These are phyloP conservation scores for Rhazya stricta DNA, from an alignment of 257 asterid species.

Conservation along the genomic window DNA sequence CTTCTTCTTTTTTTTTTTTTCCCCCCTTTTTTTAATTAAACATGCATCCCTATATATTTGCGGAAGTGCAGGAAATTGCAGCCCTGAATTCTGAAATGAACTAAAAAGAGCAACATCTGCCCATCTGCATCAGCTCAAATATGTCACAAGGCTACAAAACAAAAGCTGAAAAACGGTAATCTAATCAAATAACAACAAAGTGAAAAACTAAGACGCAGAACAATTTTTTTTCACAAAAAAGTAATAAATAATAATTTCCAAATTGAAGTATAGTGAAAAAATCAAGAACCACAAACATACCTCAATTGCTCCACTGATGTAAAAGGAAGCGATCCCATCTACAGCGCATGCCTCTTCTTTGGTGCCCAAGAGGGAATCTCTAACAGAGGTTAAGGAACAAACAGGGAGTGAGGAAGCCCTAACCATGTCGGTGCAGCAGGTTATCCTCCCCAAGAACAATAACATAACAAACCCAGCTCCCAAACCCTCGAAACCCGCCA, in stretches of 20 bases:
- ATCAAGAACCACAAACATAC: constrained; percentile 25
- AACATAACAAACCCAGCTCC: constrained; percentile 46
- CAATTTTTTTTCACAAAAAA: neutral
- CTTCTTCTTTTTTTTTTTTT: neutral
- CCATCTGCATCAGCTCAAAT: neutral
- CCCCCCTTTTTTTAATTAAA: neutral
- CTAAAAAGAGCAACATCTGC: neutral
- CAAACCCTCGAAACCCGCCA: constrained; percentile 36
- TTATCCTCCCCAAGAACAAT: constrained; percentile 38
- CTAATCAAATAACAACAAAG: neutral
- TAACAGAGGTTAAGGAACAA: constrained; percentile 51
- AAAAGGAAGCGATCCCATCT: constrained; percentile 32
- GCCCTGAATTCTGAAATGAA: neutral
- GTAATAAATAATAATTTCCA: neutral
- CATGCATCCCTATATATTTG: neutral
- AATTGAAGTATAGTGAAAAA: neutral
- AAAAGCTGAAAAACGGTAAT: neutral
- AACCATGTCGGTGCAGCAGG: constrained; percentile 40
- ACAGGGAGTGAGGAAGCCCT: constrained; percentile 39
- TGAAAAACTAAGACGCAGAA: neutral
- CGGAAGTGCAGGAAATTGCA: neutral
- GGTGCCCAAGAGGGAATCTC: constrained; percentile 52
- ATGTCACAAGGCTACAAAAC: neutral
- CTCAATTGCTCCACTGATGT: constrained; percentile 58
- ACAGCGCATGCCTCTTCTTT: constrained; percentile 38